Conservation (phyloP, 75 land plant species). For the Cryptomeria japonica region DNA sequence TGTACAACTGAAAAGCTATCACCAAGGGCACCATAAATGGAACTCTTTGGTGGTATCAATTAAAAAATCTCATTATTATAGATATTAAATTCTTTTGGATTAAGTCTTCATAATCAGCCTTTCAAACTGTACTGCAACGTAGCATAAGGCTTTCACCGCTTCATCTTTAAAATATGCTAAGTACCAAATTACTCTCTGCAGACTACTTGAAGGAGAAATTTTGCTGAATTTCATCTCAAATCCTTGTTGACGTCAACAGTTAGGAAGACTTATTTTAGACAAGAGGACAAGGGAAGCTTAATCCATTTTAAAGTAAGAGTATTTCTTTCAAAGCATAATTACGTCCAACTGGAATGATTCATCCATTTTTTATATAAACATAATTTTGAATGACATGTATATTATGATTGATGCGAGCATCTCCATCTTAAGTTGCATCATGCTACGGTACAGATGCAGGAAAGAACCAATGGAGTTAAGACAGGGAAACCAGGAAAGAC, state of each 20-base stretch:
- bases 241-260: neutral
- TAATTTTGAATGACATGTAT: neutral
- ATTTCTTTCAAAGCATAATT: neutral
- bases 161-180: too few relatives aligned
- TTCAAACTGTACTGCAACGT: neutral
- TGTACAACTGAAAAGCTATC: too few relatives aligned
- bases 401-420: constrained; percentile 1
- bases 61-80: too few relatives aligned
- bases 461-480: constrained; percentile 9
- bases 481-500: constrained; percentile 8
- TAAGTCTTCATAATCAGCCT: too few relatives aligned
- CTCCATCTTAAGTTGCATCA: neutral
- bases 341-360: neutral
- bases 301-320: neutral
- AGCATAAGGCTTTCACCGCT: neutral
- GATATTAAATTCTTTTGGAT: too few relatives aligned
- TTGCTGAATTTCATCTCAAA: neutral
- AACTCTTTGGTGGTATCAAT: too few relatives aligned
- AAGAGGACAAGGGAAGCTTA: neutral
- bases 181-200: neutral
- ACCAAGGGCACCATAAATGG: too few relatives aligned
- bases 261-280: neutral
- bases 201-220: neutral
- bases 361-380: neutral
- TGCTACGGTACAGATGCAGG: constrained; percentile 8